These are phyloP conservation scores for Hansenula anomala DNA, from an alignment of 1,139 yeast genomes.

Conservation along the genomic window DNA sequence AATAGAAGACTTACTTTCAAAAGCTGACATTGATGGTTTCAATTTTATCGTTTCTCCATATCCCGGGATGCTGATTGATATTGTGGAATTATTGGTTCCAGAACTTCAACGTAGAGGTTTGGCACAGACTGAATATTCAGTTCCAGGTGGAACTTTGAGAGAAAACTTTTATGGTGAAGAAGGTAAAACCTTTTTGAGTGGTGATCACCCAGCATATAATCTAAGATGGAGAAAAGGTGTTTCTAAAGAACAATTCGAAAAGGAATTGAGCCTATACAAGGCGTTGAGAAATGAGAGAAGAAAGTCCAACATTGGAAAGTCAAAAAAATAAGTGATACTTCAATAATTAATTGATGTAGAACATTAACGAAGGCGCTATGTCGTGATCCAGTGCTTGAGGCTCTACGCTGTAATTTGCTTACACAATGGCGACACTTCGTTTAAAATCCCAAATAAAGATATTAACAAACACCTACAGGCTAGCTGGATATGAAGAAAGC, in stretches of 20 bases:
- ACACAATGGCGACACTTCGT: too few species aligned
- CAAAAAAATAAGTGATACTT: too few species aligned
- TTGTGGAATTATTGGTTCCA: conserved; percentile 28
- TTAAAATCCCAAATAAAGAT: too few species aligned
- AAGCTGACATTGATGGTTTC: neutral
- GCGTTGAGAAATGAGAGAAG: neutral
- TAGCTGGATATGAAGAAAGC: too few species aligned
- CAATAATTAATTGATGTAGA: too few species aligned
- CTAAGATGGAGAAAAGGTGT: conserved; percentile 34
- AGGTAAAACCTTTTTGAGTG: conserved; percentile 6
- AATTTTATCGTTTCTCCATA: too few species aligned
- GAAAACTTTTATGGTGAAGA: conserved; percentile 1
- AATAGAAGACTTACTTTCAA: neutral
- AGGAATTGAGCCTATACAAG: conserved; percentile 1
- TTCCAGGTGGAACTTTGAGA: conserved; percentile 9
- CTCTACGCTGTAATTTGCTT: too few species aligned
- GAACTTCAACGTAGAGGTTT: conserved; percentile 27
- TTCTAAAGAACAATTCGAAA: conserved; percentile 30
- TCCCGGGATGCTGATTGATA: too few species aligned
- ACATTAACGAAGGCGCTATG: too few species aligned
- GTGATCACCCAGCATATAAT: conserved; percentile 30
- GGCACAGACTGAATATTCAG: conserved; percentile 26
- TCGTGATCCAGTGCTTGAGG: too few species aligned
- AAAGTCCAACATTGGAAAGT: too few species aligned
- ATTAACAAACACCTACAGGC: too few species aligned